Evolutionary conservation across 345 rosid genomes (phyloP), one percentile per base, ranked within the genome.

Genomic region (Cardamine resedifolia): DNA sequence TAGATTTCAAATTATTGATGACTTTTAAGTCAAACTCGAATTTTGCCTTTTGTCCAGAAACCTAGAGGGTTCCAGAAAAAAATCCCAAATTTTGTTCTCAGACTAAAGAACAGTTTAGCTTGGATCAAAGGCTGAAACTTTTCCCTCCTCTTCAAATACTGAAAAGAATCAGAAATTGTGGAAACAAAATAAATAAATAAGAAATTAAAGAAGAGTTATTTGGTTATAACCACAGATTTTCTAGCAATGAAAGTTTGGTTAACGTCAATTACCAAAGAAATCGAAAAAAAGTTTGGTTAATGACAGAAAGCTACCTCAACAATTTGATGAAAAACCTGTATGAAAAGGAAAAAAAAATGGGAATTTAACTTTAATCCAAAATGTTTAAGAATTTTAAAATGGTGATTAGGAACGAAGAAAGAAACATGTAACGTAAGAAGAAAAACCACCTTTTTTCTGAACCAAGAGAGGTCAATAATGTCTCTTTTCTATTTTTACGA

Each of bases 371-470:
- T 67, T 23, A 26, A 47, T 47, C 31, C 50, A 68, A 74, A 67
- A 67, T 74, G 73, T 59, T 38, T 30, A 51, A 45, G 19, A 74
- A 10, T 51, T 60, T 3, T 9, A 21, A 51, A 57, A 61, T 59
- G n/a, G 55, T 74, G 39, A 41, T 50, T 51, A 41, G 30, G 62
- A 74, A 58, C 15, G 3, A 58, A 51, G 10, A 51, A 50, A 51
- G 31, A 16, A 33, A 65, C 30, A 43, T 43, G 64, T 61, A 68
- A 61, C 58, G 43, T 61, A 61, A 74, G 39, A 33, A 45, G 56
- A 68, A 75, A 58, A 33, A 52, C 18, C 3, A 74, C 73, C 62
- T 67, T 66, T 58, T 75, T 75, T 60, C 47, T 68, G 69, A 75
- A 75, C 50, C 69, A 68, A 64, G 30, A 75, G 57, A 41, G 39